Conservation (phyloP, 345 rosid genomes). For the Brassica nigra region DNA sequence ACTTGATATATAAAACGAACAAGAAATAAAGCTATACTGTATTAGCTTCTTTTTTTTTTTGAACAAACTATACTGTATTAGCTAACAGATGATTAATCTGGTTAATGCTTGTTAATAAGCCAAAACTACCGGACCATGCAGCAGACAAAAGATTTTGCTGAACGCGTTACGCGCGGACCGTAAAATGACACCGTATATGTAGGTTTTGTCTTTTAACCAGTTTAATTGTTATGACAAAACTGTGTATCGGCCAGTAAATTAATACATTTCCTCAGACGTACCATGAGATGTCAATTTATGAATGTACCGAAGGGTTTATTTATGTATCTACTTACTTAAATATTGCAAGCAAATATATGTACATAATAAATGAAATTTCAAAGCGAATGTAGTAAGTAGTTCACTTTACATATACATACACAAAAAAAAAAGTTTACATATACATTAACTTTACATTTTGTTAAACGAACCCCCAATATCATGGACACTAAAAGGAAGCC, state of each 20-base stretch:
- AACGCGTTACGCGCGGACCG: slow-evolving; percentile 37
- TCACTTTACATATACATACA: too few relatives aligned
- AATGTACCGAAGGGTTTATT: slow-evolving; percentile 26
- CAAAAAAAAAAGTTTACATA: too few relatives aligned
- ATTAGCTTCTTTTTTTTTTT: background rate
- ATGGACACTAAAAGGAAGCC: too few relatives aligned
- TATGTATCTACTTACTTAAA: slow-evolving; percentile 20
- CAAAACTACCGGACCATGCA: slow-evolving; percentile 35
- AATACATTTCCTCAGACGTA: slow-evolving; percentile 11
- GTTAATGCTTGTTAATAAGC: slow-evolving; percentile 25
- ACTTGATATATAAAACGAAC: background rate
- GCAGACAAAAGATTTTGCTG: slow-evolving; percentile 17
- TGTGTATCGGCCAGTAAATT: slow-evolving; percentile 31
- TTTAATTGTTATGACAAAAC: slow-evolving; percentile 31
- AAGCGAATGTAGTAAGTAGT: background rate
- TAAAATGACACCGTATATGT: slow-evolving; percentile 21
- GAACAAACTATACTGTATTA: background rate
- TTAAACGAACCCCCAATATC: too few relatives aligned
- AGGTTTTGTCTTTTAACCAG: slow-evolving; percentile 26
- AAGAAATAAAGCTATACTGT: slow-evolving; percentile 3
- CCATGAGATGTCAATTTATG: slow-evolving; percentile 36
- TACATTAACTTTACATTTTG: too few relatives aligned
- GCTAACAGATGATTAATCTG: slow-evolving; percentile 24
- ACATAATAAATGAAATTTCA: slow-evolving; percentile 7
- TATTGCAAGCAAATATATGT: background rate